Evolutionary conservation across 495 filamentous ascomycete species (phyloP).

Genomic region (Bathelium albidoporum): DNA sequence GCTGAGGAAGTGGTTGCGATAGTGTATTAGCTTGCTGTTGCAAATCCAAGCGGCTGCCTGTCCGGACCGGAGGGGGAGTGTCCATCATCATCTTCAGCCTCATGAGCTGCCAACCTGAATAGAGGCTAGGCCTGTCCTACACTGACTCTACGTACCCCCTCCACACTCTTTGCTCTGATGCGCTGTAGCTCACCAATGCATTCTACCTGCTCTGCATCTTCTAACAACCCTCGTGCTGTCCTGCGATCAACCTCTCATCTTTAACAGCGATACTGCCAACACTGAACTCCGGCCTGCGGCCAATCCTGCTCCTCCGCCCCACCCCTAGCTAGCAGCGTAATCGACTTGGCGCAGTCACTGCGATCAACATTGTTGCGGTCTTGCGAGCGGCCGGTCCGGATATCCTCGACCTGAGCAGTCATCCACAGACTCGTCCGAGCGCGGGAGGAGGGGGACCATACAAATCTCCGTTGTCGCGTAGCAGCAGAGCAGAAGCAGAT

Average conservation of each 20-base stretch:
- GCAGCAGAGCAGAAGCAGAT: not conserved
- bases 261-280: not conserved
- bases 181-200: not conserved
- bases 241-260: not conserved
- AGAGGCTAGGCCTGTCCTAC: conserved; percentile 1
- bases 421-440: not conserved
- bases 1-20: not conserved
- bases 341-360: not conserved
- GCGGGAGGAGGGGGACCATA: not conserved
- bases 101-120: not conserved
- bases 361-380: not conserved
- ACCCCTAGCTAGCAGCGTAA: not conserved
- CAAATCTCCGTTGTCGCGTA: not conserved
- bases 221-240: not conserved
- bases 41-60: not conserved
- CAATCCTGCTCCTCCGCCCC: not conserved
- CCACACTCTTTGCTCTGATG: not conserved
- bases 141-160: not conserved
- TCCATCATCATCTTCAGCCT: conserved; percentile 4
- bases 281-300: not conserved
- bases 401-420: not conserved
- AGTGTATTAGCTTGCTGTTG: not conserved
- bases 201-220: not conserved
- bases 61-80: not conserved
- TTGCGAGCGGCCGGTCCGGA: not conserved